Conservation (phyloP, 768 basidiomycete species). For the Dictyophora rubrovolvata region DNA sequence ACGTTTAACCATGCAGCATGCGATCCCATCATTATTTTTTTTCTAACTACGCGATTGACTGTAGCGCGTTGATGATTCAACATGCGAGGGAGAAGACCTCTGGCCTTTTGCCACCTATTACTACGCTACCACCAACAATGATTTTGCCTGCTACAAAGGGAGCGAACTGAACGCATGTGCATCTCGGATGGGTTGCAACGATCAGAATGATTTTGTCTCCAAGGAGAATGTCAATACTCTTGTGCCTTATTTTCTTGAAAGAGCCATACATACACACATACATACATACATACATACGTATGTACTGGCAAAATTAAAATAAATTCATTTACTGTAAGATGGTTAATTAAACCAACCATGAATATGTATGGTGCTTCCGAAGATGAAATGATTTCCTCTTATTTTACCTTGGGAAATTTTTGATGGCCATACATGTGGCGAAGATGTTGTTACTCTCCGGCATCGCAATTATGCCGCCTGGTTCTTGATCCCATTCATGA, state of each 20-base stretch:
- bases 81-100: slow-evolving; percentile 70
- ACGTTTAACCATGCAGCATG: slow-evolving; percentile 10
- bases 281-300: neutral
- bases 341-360: no score
- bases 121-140: slow-evolving; percentile 91
- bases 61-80: slow-evolving; percentile 70
- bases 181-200: no score
- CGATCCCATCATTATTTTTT: neutral
- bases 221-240: no score
- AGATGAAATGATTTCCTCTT: no score
- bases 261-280: neutral
- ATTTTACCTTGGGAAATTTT: neutral
- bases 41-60: slow-evolving; percentile 9
- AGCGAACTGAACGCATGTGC: neutral
- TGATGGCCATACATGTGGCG: no score
- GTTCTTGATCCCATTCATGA: neutral
- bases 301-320: neutral
- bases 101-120: slow-evolving; percentile 69
- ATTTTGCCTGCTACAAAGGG: slow-evolving; percentile 41
- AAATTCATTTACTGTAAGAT: no score
- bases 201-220: no score
- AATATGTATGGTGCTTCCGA: no score
- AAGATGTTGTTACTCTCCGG: neutral
- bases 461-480: neutral
- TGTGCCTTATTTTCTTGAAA: no score